Conservation (phyloP, 768 basidiomycete genomes). For the Ramaria rubella region DNA sequence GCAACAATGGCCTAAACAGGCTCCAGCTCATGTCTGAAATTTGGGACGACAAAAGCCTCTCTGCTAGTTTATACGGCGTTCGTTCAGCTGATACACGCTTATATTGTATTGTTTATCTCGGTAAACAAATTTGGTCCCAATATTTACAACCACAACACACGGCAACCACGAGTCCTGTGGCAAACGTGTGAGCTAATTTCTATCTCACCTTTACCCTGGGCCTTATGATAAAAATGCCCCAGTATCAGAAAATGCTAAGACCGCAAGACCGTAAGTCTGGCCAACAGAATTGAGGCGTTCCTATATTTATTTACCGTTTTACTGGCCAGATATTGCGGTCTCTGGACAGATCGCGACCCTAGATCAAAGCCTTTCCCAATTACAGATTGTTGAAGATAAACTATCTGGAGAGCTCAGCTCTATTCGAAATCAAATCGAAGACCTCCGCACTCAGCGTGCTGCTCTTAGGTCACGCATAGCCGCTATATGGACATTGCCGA, state of each 20-base stretch:
- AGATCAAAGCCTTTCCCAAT: not conserved
- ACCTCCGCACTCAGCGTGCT: not conserved
- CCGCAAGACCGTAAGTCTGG: not conserved
- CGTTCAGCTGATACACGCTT: not conserved
- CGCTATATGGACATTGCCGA: slow-evolving; percentile 29
- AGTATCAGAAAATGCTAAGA: not conserved
- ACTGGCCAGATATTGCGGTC: not conserved
- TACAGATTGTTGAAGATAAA: not conserved
- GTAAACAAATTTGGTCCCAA: not conserved
- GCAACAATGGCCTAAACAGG: too few species aligned
- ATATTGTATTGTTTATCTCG: not conserved
- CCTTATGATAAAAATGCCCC: not conserved
- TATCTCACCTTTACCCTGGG: not conserved
- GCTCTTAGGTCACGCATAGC: slow-evolving; percentile 4
- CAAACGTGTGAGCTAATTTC: too few species aligned
- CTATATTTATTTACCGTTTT: not conserved
- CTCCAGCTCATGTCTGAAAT: too few species aligned
- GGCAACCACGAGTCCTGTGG: too few species aligned
- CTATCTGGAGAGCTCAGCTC: not conserved
- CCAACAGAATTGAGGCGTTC: not conserved
- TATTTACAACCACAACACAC: too few species aligned
- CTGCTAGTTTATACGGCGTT: not conserved
- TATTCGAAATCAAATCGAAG: not conserved
- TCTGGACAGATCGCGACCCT: not conserved
- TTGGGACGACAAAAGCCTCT: not conserved